Evolutionary conservation across 169 alveolate genomes (phyloP), one percentile per base, ranked within the genome.

Genomic region (Neospora caninum): DNA sequence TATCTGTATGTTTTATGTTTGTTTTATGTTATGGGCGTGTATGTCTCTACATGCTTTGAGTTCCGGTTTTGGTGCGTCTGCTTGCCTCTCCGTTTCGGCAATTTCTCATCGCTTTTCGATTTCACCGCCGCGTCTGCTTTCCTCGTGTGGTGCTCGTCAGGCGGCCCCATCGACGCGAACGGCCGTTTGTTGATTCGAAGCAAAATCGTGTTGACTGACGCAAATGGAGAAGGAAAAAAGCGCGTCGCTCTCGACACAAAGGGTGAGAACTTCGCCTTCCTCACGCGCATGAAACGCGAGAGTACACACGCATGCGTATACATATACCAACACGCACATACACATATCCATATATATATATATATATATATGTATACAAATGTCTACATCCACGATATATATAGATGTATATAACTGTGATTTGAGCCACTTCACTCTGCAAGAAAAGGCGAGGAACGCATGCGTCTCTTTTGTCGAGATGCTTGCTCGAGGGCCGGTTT

Each of bases 81-180:
- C 25, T 70, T 34, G 34, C 39, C 39, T 22, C 42, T 70, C 38
- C 54, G 80, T n/a, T 7, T 22, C 31, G 80, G 10, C 80, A 22
- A 34, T 22, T 34, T 22, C 84, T 13, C 42, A 20, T n/a, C 42
- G 70, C 43, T 31, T 41, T 31, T 18, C 84, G 43, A 20, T n/a
- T 16, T 13, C 42, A 20, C 41, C 16, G 42, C 43, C 42, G 84
- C 42, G 22, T 34, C 18, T 22, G 84, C 38, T 73, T 4, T 42
- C 6, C 18, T 82, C 39, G 4, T 38, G 39, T 20, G 64, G n/a
- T 13, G 58, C 22, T 49, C 22, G 4, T 6, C 54, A 92, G 97
- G 97, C 38, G 97, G 97, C 49, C 97, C 97, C 20, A 45, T 96
- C 25, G 96, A 96, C 94, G 67, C 94, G 53, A 91, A 69, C 43